Conservation (phyloP, 2,329 filamentous ascomycete species). For the Pseudogymnoascus verrucosus region DNA sequence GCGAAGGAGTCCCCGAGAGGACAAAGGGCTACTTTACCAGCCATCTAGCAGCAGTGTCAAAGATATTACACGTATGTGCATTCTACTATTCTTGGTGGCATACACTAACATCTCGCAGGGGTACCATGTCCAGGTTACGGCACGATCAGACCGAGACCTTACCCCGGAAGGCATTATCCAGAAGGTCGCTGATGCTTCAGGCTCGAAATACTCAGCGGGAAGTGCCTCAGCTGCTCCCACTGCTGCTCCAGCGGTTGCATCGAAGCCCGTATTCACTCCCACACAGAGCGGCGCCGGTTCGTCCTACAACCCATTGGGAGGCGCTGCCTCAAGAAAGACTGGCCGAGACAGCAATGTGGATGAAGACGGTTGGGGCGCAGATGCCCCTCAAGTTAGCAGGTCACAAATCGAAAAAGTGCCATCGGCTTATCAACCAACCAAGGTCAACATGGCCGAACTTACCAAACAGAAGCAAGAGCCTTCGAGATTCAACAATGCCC, state of each 20-base stretch:
- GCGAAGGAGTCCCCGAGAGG: conserved; percentile 93
- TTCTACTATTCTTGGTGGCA: conserved; percentile 11
- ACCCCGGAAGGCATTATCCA: conserved; percentile 81
- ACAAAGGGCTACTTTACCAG: conserved; percentile 99
- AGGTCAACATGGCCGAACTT: conserved; percentile 85
- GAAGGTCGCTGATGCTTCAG: conserved; percentile 90
- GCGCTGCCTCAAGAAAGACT: conserved; percentile 51
- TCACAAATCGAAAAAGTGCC: conserved; percentile 86
- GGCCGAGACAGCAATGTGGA: conserved; percentile 53
- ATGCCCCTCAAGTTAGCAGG: conserved; percentile 85
- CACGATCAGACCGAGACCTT: conserved; percentile 82
- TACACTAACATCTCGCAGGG: conserved; percentile 40
- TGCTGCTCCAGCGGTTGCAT: conserved; percentile 63
- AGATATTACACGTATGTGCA: conserved; percentile 66
- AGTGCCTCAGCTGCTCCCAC: conserved; percentile 42
- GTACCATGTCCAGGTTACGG: conserved; percentile 96
- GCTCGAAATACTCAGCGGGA: conserved; percentile 81
- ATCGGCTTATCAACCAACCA: conserved; percentile 88
- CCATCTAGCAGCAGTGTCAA: conserved; percentile 80
- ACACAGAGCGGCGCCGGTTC: conserved; percentile 43
- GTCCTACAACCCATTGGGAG: conserved; percentile 59
- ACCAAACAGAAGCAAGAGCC: conserved; percentile 63
- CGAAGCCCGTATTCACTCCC: conserved; percentile 88
- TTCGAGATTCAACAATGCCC: conserved; percentile 47
- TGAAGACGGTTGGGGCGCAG: conserved; percentile 86